Evolutionary conservation across 805 yeast species (phyloP).

Genomic region (Zygotorulaspora florentina): DNA sequence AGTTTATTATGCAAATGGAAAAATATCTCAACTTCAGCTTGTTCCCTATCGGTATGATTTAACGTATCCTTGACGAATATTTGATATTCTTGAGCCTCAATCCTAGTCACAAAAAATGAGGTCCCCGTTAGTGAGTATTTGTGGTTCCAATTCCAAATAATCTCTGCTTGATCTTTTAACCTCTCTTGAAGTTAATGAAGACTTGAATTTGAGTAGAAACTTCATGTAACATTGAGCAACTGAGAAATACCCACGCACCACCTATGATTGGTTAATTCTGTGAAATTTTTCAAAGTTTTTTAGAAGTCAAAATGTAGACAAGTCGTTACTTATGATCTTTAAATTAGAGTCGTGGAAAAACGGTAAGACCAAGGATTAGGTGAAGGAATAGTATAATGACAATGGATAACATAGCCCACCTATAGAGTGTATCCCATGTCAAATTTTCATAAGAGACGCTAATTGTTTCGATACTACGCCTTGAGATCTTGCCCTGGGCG

Average conservation of each 20-base stretch:
- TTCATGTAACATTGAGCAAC: neutral
- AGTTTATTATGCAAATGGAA: neutral
- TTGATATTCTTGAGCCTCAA: neutral
- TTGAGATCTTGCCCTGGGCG: neutral
- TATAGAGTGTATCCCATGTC: constrained; percentile 1
- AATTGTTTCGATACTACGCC: neutral
- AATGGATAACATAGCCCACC: constrained; percentile 7
- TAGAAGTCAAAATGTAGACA: neutral
- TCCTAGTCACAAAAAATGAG: constrained; percentile 1
- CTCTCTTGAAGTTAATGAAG: neutral
- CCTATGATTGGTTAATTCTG: neutral
- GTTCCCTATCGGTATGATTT: no score
- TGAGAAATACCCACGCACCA: constrained; percentile 3
- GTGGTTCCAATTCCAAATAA: no score
- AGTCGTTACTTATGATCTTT: constrained; percentile 1
- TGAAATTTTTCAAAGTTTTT: neutral
- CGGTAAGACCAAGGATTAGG: constrained; percentile 7
- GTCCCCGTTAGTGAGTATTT: neutral
- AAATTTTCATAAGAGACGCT: neutral
- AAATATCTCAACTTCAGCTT: neutral
- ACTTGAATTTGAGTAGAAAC: neutral
- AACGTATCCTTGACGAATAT: no score
- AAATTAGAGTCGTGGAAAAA: constrained; percentile 2
- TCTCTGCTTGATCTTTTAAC: neutral
- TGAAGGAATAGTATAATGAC: constrained; percentile 2